Evolutionary conservation across 352 stramenopile species (phyloP), one percentile per base, ranked within the genome.

Genomic region (Halophytophthora polymorphica): DNA sequence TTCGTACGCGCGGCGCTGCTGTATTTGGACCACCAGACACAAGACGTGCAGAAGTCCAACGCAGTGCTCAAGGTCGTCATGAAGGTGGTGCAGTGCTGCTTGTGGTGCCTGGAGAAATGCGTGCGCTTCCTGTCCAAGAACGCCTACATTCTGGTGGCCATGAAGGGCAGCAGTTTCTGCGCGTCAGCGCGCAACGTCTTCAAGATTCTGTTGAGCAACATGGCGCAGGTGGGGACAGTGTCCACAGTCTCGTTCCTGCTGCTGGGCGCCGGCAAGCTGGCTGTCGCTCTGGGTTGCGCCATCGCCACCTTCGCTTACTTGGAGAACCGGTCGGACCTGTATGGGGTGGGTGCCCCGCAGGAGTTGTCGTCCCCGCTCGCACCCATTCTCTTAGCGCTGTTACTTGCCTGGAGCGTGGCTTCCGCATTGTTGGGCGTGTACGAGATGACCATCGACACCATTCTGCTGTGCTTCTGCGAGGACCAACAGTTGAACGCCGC

Each of bases 121-220:
- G 84, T 99, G 54, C 93, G 91, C 46, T 99, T 98, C 58, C 66
- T 99, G n/a, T 98, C 97, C 61, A 98, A 98, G 67, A 98, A 98
- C 75, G 89, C 89, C 0, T 98, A 97, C 62, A 97, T 97, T 41
- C 66, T 93, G 45, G 68, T 94, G 25, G 84, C 83, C 12, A 90
- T 89, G 70, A 82, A 88, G 34, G 79, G 81, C 31, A 61, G 74
- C 36, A 81, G 69, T 47, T 95, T 95, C 62, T 93, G 83, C 50
- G 44, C 51, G 4, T 90, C 91, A 0, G 95, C 95, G 41, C 96
- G 96, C 50, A 78, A 98, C 53, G 96, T 93, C 14, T 90, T 93
- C 52, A 90, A 93, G 28, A 95, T 98, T 38, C 85, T 99, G 56
- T 69, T 94, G 6, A 81, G 74, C 19, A 89, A 93, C 58, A 95